Conservation (phyloP, 768 basidiomycete species). For the Saitozyma sp. region DNA sequence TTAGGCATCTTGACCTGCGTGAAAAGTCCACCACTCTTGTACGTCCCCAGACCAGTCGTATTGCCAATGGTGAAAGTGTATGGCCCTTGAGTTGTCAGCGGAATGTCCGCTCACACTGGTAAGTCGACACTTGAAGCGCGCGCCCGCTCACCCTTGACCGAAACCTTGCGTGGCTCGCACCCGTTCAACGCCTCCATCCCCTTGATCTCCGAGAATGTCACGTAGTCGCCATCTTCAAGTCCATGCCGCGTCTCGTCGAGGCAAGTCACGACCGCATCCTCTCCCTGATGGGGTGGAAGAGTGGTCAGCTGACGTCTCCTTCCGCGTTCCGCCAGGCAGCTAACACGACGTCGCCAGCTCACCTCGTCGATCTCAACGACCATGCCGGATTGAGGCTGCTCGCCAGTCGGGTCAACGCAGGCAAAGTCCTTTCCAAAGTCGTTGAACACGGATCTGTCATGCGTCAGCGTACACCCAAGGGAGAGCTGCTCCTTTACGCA, state of each 20-base stretch:
- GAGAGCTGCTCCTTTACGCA: conserved; percentile 52
- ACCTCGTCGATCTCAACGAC: conserved; percentile 91
- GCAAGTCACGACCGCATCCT: conserved; percentile 91
- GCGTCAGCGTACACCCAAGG: conserved; percentile 4
- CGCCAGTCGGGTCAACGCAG: conserved; percentile 97
- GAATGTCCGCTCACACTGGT: neutral
- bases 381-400: conserved; percentile 90
- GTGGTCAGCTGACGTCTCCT: neutral
- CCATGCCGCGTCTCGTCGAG: conserved; percentile 96
- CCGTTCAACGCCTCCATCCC: conserved; percentile 90
- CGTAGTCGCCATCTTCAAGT: conserved; percentile 96
- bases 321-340: neutral
- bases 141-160: conserved; percentile 67
- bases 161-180: conserved; percentile 85
- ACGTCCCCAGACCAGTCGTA: conserved; percentile 72
- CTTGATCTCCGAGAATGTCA: conserved; percentile 92
- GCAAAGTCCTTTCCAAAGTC: conserved; percentile 95
- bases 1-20: conserved; percentile 99
- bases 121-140: neutral
- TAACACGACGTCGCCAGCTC: conserved; percentile 5
- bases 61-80: conserved; percentile 97
- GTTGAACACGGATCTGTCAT: conserved; percentile 79
- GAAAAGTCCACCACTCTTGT: conserved; percentile 87
- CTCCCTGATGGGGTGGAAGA: conserved; percentile 59
- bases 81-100: conserved; percentile 58